These are phyloP conservation scores for Trichosanthes cucumerina DNA, from an alignment of 306 rosid species.

Conservation along the genomic window DNA sequence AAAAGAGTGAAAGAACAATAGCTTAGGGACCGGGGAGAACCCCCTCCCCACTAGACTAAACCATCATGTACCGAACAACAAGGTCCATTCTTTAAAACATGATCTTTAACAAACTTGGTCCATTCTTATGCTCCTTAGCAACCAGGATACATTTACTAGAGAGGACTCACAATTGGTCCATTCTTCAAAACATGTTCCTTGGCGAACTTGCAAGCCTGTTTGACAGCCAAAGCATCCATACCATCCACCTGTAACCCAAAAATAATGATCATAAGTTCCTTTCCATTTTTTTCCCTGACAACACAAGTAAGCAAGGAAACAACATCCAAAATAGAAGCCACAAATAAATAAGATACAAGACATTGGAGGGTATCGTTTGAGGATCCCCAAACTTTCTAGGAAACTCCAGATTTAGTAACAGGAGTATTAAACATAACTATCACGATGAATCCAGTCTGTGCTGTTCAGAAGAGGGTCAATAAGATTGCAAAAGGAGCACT, in stretches of 20 bases:
- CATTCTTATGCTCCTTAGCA: background rate
- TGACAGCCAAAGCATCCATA: slow-evolving; percentile 95
- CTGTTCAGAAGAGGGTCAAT: background rate
- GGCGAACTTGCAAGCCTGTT: slow-evolving; percentile 86
- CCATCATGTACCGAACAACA: background rate
- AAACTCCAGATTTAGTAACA: background rate
- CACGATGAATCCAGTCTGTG: background rate
- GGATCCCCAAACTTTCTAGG: background rate
- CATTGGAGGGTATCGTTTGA: background rate
- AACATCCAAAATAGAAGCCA: background rate
- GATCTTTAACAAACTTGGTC: slow-evolving; percentile 65
- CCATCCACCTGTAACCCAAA: slow-evolving; percentile 70
- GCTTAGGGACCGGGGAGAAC: background rate
- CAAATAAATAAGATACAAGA: background rate
- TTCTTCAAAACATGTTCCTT: slow-evolving; percentile 92
- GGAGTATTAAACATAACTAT: background rate
- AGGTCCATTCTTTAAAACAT: slow-evolving; percentile 80
- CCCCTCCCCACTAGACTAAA: background rate
- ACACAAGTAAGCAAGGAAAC: background rate
- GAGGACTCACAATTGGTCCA: slow-evolving; percentile 83
- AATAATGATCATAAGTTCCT: background rate
- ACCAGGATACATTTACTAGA: background rate
- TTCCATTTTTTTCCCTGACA: background rate
- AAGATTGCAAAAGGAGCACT: background rate
- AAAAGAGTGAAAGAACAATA: background rate